These are phyloP conservation scores for Citeromyces matritensis DNA, from an alignment of 805 yeast genomes.

Conservation along the genomic window DNA sequence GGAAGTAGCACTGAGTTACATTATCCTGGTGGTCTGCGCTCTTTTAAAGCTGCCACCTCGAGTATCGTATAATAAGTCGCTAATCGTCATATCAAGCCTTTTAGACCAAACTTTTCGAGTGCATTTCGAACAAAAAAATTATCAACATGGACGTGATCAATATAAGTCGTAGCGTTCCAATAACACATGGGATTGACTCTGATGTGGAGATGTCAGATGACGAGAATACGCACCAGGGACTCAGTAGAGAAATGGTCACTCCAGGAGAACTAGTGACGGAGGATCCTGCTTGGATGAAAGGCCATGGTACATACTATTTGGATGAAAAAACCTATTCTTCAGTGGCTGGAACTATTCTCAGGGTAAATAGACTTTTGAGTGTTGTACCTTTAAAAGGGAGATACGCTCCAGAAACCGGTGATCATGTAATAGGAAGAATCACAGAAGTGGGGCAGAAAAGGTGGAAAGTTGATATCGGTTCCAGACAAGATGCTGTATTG, in stretches of 20 bases:
- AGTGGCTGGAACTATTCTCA: constrained; percentile 79
- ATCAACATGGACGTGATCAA: too few relatives aligned
- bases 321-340: constrained; percentile 71
- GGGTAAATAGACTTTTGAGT: constrained; percentile 76
- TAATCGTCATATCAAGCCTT: too few relatives aligned
- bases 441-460: constrained; percentile 87
- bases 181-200: constrained; percentile 5
- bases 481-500: constrained; percentile 81
- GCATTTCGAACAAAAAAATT: too few relatives aligned
- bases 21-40: too few relatives aligned
- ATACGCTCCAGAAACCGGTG: constrained; percentile 91
- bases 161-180: too few relatives aligned
- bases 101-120: too few relatives aligned
- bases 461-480: constrained; percentile 96
- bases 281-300: constrained; percentile 96
- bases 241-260: constrained; percentile 44
- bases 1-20: too few relatives aligned
- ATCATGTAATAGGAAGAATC: constrained; percentile 86
- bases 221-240: constrained; percentile 4
- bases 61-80: too few relatives aligned
- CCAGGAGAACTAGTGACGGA: constrained; percentile 96
- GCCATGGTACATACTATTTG: constrained; percentile 86
- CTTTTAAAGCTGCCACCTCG: too few relatives aligned
- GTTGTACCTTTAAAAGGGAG: constrained; percentile 80
- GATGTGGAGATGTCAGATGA: constrained; percentile 8